Conservation (phyloP, 78 protist species). For the Protostelium mycophagum region DNA sequence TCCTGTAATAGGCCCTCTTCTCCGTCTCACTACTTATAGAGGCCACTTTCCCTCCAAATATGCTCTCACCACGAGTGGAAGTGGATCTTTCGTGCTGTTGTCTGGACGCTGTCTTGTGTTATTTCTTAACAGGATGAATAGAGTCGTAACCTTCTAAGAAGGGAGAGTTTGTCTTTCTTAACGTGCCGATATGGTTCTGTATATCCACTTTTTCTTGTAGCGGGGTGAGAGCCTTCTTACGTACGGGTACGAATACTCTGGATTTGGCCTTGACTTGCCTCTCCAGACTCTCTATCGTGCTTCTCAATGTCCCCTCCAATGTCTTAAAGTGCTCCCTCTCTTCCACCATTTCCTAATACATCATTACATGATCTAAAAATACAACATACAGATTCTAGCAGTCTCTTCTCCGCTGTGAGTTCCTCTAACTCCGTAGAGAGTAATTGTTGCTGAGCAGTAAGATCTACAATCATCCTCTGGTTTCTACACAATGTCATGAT, state of each 20-base stretch:
- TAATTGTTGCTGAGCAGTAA: background rate
- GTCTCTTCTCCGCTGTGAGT: background rate
- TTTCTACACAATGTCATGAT: too few species aligned
- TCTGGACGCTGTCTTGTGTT: background rate
- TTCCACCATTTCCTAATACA: background rate
- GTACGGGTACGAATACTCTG: background rate
- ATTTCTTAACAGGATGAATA: background rate
- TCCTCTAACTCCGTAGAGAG: background rate
- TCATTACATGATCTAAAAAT: background rate
- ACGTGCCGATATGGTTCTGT: background rate
- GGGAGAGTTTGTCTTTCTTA: background rate
- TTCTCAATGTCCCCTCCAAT: background rate
- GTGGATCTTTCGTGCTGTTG: background rate
- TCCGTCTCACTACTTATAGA: background rate
- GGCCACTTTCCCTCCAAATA: background rate
- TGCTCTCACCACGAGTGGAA: background rate
- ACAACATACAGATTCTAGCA: background rate
- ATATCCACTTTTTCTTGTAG: background rate
- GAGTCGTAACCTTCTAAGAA: background rate
- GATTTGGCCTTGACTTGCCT: background rate
- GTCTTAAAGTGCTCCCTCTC: background rate
- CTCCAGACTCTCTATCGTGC: background rate
- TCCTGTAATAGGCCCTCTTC: background rate
- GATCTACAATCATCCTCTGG: background rate
- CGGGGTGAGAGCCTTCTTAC: background rate